phyloP scores from a whole-genome alignment of 164 flowering plant genomes.

The Vitis rotundifolia region DNA sequence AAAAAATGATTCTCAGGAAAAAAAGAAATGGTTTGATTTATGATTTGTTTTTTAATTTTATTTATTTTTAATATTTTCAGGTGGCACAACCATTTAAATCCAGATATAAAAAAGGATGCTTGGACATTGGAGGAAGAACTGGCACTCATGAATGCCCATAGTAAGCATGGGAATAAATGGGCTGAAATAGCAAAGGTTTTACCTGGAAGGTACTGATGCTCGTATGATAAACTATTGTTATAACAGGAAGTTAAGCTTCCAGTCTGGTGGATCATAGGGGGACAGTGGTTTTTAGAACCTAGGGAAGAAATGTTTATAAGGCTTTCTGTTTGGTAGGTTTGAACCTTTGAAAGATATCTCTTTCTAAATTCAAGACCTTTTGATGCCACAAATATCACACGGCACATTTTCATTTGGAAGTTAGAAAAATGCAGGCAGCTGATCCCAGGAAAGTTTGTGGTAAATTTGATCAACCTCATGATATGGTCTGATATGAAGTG shows the following conservation, averaged over 20 bases:
- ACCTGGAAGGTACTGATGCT: conserved; percentile 80
- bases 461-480: too few relatives aligned
- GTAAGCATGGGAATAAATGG: conserved; percentile 86
- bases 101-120: conserved; percentile 81
- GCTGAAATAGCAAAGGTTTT: conserved; percentile 93
- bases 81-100: conserved; percentile 99
- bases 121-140: conserved; percentile 93
- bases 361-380: neutral
- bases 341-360: neutral
- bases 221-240: neutral
- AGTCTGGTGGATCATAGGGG: neutral
- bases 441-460: neutral
- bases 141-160: conserved; percentile 76
- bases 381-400: neutral
- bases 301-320: neutral
- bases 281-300: neutral
- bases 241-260: too few relatives aligned
- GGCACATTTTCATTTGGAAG: neutral
- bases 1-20: neutral
- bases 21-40: neutral
- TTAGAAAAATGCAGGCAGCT: neutral
- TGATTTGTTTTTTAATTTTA: neutral
- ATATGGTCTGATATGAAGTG: too few relatives aligned
- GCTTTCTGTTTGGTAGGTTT: neutral
- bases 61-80: conserved; percentile 38